These are phyloP conservation scores for Populus hybrid DNA, from an alignment of 441 rosid genomes.

Conservation along the genomic window DNA sequence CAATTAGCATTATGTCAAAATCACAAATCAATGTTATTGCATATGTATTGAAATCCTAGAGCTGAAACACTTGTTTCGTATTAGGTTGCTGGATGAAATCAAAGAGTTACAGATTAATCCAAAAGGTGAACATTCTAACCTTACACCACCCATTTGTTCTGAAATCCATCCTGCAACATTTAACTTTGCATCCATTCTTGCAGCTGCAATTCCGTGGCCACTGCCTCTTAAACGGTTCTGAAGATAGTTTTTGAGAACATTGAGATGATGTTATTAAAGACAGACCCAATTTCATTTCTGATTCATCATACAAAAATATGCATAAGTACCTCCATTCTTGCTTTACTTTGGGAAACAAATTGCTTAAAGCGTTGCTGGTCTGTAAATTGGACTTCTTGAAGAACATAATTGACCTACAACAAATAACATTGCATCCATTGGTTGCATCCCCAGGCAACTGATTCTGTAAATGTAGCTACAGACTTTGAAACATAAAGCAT, in stretches of 20 bases:
- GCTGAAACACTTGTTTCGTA: neutral
- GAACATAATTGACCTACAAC: conserved; percentile 62
- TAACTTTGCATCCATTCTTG: conserved; percentile 96
- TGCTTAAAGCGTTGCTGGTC: conserved; percentile 97
- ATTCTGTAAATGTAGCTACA: neutral
- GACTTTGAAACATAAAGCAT: neutral
- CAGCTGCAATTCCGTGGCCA: conserved; percentile 87
- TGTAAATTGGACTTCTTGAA: conserved; percentile 93
- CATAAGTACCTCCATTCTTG: conserved; percentile 77
- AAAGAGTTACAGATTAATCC: neutral
- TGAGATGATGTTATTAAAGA: conserved; percentile 4
- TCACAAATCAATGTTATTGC: neutral
- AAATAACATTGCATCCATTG: neutral
- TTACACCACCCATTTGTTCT: conserved; percentile 98
- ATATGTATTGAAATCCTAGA: neutral
- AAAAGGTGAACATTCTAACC: conserved; percentile 42
- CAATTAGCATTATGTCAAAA: neutral
- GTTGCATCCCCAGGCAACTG: conserved; percentile 6
- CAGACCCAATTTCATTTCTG: conserved; percentile 1
- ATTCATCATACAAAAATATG: conserved; percentile 12
- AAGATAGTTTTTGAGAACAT: conserved; percentile 13
- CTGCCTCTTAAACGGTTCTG: conserved; percentile 88
- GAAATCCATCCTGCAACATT: conserved; percentile 91
- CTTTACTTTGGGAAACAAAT: conserved; percentile 92
- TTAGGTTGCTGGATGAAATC: neutral